Evolutionary conservation across 257 asterid genomes (phyloP).

Genomic region (Striga asiatica): DNA sequence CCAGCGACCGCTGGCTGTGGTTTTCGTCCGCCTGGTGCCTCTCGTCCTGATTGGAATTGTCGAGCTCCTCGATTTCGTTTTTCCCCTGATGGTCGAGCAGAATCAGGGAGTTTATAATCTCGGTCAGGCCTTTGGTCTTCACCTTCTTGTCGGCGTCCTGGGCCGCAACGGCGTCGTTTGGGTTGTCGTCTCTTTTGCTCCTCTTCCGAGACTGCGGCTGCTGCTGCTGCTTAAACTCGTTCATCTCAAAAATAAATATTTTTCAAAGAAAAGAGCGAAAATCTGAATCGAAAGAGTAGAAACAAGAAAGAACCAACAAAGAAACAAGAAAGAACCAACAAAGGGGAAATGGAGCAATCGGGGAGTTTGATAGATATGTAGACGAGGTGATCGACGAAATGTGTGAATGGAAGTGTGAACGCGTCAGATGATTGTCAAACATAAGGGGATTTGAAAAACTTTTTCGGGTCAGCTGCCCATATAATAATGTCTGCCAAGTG

Average conservation of each 20-base stretch:
- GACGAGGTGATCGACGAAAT: slow-evolving; percentile 32
- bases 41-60: slow-evolving; percentile 34
- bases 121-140: slow-evolving; percentile 65
- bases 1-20: slow-evolving; percentile 30
- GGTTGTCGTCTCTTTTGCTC: slow-evolving; percentile 24
- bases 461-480: slow-evolving; percentile 10
- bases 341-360: slow-evolving; percentile 1
- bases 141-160: slow-evolving; percentile 28
- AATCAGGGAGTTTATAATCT: slow-evolving; percentile 63
- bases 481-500: neutral
- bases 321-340: no score
- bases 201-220: slow-evolving; percentile 33
- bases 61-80: slow-evolving; percentile 34
- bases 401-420: slow-evolving; percentile 43
- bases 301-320: no score
- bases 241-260: slow-evolving; percentile 29
- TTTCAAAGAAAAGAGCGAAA: neutral
- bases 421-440: slow-evolving; percentile 24
- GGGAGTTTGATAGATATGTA: slow-evolving; percentile 15
- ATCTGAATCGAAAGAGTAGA: no score
- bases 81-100: slow-evolving; percentile 77
- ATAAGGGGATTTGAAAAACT: slow-evolving; percentile 20
- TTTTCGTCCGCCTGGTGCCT: slow-evolving; percentile 35
- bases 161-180: neutral
- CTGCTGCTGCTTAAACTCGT: slow-evolving; percentile 24